Conservation (phyloP, 352 stramenopile genomes). For the Phytophthora rubi region DNA sequence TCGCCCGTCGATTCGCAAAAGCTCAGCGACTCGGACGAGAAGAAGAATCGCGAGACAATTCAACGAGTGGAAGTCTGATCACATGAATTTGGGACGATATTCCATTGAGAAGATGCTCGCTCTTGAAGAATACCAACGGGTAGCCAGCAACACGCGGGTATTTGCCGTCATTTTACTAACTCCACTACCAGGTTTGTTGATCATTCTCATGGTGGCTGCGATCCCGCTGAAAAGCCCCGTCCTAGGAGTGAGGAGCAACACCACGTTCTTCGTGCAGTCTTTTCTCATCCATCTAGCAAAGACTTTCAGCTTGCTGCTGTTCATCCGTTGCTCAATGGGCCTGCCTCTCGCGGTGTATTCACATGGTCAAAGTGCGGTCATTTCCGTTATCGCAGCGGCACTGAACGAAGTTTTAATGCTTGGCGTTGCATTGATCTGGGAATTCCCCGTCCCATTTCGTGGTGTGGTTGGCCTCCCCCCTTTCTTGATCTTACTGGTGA, state of each 20-base stretch:
- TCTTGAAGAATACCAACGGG: slow-evolving; percentile 31
- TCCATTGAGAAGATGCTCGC: slow-evolving; percentile 40
- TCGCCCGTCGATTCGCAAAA: slow-evolving; percentile 7
- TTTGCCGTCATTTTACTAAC: slow-evolving; percentile 21
- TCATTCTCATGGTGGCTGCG: slow-evolving; percentile 3
- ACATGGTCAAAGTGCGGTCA: not conserved
- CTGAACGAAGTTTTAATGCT: slow-evolving; percentile 17
- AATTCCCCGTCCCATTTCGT: slow-evolving; percentile 28
- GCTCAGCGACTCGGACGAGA: not conserved
- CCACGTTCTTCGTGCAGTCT: slow-evolving; percentile 19
- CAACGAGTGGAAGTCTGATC: slow-evolving; percentile 36
- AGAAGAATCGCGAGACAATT: slow-evolving; percentile 3
- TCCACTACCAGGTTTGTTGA: slow-evolving; percentile 1
- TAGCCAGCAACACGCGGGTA: slow-evolving; percentile 11
- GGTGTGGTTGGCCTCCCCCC: slow-evolving; percentile 8
- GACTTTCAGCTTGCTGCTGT: slow-evolving; percentile 13
- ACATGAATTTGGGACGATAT: slow-evolving; percentile 39
- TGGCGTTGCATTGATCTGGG: slow-evolving; percentile 13
- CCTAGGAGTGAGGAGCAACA: not conserved
- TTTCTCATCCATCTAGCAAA: not conserved
- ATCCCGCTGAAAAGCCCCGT: slow-evolving; percentile 17
- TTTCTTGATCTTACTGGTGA: slow-evolving; percentile 2
- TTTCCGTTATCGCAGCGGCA: slow-evolving; percentile 7
- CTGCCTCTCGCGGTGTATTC: slow-evolving; percentile 17
- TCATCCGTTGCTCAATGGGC: slow-evolving; percentile 16